phyloP scores from a whole-genome alignment of 1,284 basidiomycete species.

The Sporisorium graminicola region DNA sequence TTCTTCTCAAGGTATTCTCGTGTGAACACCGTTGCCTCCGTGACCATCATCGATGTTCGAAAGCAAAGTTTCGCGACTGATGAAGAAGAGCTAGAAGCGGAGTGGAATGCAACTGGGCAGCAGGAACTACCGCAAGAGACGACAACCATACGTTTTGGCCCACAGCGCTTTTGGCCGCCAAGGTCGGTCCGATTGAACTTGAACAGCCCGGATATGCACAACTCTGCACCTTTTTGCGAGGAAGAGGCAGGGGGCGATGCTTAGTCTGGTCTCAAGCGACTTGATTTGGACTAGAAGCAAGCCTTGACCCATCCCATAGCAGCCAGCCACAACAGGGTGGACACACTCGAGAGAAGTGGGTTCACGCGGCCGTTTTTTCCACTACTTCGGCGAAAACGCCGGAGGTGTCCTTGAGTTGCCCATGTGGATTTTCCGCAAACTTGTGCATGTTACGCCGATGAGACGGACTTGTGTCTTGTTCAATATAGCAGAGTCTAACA shows the following conservation, averaged over 20 bases:
- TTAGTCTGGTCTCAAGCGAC: not conserved
- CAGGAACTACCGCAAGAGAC: not conserved
- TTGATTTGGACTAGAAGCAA: not conserved
- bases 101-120: not conserved
- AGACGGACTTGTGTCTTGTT: too few relatives aligned
- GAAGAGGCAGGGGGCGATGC: not conserved
- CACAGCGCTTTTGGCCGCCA: too few relatives aligned
- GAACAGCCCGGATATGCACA: constrained; percentile 2
- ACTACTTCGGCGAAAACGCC: constrained; percentile 17
- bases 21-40: not conserved
- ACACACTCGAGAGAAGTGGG: not conserved
- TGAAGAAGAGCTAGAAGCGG: not conserved
- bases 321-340: not conserved
- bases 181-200: not conserved
- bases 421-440: not conserved
- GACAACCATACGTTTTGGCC: not conserved
- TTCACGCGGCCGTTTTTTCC: not conserved
- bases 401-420: not conserved
- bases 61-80: not conserved
- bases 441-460: constrained; percentile 4
- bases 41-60: not conserved
- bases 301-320: not conserved
- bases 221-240: not conserved
- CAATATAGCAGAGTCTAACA: not conserved
- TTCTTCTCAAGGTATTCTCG: not conserved